These are phyloP conservation scores for Thinopyrum elongatum DNA, from an alignment of 176 grass and related monocot species.

Conservation along the genomic window DNA sequence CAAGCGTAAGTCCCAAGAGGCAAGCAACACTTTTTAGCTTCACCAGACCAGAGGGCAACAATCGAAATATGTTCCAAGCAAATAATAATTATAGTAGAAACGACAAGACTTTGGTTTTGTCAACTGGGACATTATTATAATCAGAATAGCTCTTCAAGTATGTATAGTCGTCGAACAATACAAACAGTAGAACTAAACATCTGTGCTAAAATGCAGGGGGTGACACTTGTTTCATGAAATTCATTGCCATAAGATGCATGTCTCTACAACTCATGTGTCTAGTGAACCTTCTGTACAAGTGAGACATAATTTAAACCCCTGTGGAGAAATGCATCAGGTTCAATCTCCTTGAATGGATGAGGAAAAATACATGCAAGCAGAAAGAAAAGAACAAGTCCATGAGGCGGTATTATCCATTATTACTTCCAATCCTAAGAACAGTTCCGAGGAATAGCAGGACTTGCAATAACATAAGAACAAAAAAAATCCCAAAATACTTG, in stretches of 20 bases:
- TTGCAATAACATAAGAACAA: neutral
- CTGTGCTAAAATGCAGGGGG: neutral
- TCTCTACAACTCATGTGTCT: neutral
- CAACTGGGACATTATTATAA: neutral
- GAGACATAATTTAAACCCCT: neutral
- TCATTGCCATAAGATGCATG: neutral
- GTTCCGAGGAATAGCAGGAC: neutral
- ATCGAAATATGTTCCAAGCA: neutral
- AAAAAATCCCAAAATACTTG: neutral
- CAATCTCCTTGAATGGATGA: neutral
- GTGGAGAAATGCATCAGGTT: neutral
- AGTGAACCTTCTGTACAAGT: neutral
- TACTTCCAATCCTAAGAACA: neutral
- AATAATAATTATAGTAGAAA: neutral
- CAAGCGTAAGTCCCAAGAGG: neutral
- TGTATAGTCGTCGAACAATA: neutral
- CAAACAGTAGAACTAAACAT: neutral
- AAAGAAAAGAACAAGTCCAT: neutral
- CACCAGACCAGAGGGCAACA: neutral
- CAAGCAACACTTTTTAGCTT: neutral
- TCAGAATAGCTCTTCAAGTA: neutral
- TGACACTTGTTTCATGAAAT: neutral
- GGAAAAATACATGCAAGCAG: neutral
- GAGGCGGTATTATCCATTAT: neutral
- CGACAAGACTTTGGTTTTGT: neutral